Percentiles rank a stretch among this genome's conserved stretches.
Evolutionary conservation across 2,329 filamentous ascomycete genomes (phyloP).

Genomic region (Stenocarpella maydis): DNA sequence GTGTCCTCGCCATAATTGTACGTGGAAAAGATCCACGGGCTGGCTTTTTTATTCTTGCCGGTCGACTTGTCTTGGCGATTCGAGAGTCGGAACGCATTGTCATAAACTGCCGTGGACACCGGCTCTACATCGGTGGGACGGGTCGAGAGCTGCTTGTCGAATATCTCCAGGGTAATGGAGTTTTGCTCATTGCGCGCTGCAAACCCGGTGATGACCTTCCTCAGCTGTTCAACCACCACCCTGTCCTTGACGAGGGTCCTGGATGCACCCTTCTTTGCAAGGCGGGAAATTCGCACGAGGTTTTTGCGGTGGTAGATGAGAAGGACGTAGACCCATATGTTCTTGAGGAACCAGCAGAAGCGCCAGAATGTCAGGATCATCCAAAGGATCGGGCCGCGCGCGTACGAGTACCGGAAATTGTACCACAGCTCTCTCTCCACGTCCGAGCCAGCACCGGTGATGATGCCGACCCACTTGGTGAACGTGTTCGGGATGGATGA

Average conservation of each 20-base stretch:
- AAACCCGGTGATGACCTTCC: constrained; percentile 46
- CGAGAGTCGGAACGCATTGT: constrained; percentile 41
- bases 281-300: constrained; percentile 44
- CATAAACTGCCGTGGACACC: constrained; percentile 42
- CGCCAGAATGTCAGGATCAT: constrained; percentile 44
- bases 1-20: constrained; percentile 41
- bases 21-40: constrained; percentile 34
- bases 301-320: constrained; percentile 46
- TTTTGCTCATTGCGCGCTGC: constrained; percentile 39
- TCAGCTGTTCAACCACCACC: constrained; percentile 43
- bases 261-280: constrained; percentile 44
- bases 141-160: constrained; percentile 40
- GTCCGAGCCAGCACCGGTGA: constrained; percentile 46
- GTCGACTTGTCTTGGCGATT: constrained; percentile 38
- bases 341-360: constrained; percentile 43
- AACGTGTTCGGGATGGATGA: constrained; percentile 40
- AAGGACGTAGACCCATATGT: constrained; percentile 44
- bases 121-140: constrained; percentile 38
- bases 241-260: constrained; percentile 42
- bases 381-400: constrained; percentile 39
- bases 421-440: constrained; percentile 49
- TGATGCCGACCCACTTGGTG: constrained; percentile 46
- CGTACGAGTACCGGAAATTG: constrained; percentile 41
- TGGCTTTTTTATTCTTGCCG: constrained; percentile 35
- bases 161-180: constrained; percentile 43